A percentile compares a stretch with the other conserved stretches of the same genome.
These are phyloP conservation scores for Cryphonectria naterciae DNA, from an alignment of 2,329 filamentous ascomycete genomes.

Conservation along the genomic window DNA sequence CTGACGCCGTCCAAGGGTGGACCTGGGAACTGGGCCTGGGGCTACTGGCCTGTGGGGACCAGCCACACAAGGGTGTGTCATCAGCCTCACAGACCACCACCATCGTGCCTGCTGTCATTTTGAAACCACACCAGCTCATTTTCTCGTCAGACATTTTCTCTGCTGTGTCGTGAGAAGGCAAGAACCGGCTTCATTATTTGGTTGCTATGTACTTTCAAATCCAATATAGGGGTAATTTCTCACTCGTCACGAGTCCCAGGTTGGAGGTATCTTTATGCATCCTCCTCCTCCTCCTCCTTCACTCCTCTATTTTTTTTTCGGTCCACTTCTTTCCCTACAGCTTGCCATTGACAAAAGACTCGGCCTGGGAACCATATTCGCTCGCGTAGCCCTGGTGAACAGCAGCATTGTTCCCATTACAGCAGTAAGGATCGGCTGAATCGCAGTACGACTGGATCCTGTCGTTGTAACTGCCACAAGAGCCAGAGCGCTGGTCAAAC, in stretches of 20 bases:
- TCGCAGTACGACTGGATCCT: slow-evolving; percentile 67
- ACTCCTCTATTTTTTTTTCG: not conserved
- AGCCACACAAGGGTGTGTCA: slow-evolving; percentile 1
- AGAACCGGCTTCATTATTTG: not conserved
- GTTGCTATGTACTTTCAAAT: not conserved
- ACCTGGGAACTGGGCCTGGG: not conserved
- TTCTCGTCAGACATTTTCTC: not conserved
- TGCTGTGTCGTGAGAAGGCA: not conserved
- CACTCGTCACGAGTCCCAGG: not conserved
- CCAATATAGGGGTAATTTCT: not conserved
- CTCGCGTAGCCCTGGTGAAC: slow-evolving; percentile 61
- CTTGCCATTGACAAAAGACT: slow-evolving; percentile 61
- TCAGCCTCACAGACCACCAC: slow-evolving; percentile 7
- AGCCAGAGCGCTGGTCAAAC: slow-evolving; percentile 55
- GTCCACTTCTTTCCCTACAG: slow-evolving; percentile 31
- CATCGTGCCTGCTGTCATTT: not conserved
- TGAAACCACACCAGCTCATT: not conserved
- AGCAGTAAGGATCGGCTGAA: slow-evolving; percentile 63
- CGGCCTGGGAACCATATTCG: slow-evolving; percentile 58
- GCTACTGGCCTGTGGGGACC: not conserved
- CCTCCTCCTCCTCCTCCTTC: not conserved
- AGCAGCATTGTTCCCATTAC: slow-evolving; percentile 57
- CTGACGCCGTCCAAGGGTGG: slow-evolving; percentile 5
- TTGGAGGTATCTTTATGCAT: not conserved
- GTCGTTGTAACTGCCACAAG: slow-evolving; percentile 53